Base-by-base conservation (phyloP, 1,284 basidiomycete genomes). In the Earliella scabrosa region DNA sequence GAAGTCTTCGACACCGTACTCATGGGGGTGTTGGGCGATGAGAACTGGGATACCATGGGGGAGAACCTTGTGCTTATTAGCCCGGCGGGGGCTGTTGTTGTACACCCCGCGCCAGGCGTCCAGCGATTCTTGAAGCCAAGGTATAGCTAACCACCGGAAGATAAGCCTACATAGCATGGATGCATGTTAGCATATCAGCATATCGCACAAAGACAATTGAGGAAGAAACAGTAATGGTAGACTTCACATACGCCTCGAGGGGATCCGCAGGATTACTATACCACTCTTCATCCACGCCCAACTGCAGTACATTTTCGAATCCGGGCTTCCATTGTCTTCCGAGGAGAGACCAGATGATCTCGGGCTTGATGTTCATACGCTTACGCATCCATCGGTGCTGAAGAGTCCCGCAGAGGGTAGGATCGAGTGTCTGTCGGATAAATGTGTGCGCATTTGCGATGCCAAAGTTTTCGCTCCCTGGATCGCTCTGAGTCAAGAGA, bases 401-500 rank as follows among this genome's bases (percentile, higher is more conserved):
- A 0, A 76, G 50, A 7, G 73, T 74, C 1, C 61, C 70, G 0
- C 11, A 13, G 2, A 78, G 67, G 0, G 61, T 40, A 0, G 72
- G 71, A 58, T 78, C 74, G 7, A 71, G 69, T 0, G 14, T 24
- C 3, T 75, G 75, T 0, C 73, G 63, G 0, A 76, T 63, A 1
- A 51, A 31, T 0, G 77, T 76, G 1, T 77, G 75, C 0, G 61
- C 57, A n/a, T n/a, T n/a, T n/a, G n/a, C n/a, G n/a, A n/a, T n/a
- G n/a, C n/a, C n/a, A n/a, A n/a, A n/a, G n/a, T 52, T 78, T 77
- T 79, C 74, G 0, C 64, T 51, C 0, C 76, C 75, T 8, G 65
- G 73, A 55, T 79, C 74, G 50, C 73, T 75, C 50, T 76, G 74
- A 0, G 75, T 74, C 0, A 73, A 48, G 1, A 77, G 56, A 3